Base-by-base conservation (phyloP, 352 stramenopile species). In the Phytophthora vignae region DNA sequence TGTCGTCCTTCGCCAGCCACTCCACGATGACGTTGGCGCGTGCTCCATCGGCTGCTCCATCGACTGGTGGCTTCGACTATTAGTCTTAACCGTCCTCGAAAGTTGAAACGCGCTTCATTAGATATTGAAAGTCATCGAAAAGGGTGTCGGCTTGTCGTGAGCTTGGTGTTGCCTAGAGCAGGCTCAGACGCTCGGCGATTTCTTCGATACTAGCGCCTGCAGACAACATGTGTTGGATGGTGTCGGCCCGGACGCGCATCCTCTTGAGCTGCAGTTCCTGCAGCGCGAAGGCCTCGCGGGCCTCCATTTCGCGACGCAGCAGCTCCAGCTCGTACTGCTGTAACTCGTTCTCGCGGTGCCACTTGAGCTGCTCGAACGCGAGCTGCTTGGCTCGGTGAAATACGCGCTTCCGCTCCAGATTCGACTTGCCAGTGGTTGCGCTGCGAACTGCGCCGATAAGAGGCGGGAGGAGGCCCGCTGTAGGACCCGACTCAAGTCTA, bases 341-440 rank as follows among this genome's bases (percentile, higher is more conserved):
- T 14, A 74, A 46, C 5, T 75, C 66, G 29, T 75, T 65, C 46
- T 75, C 71, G 42, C 38, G 42, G 2, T 72, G 36, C 71, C 61
- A 71, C 22, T 63, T 64, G 1, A 76, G 27, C 40, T 79, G 67
- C n/a, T 79, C 67, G 44, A 79, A 79, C 2, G 67, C 67, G 9
- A 79, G 55, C 27, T 70, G 36, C 55, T 79, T 79, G 0, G 67
- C 62, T 8, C n/a, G 36, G 19, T 76, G 58, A 29, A 65, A 71
- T 17, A 49, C 29, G 15, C 67, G 72, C 40, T 79, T 79, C 14
- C 59, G 58, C 29, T 64, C 25, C 40, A 76, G 8, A 62, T 76
- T 67, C 12, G 52, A 4, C n/a, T 60, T 54, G 17, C 8, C 38
- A 25, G 11, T 29, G 25, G 25, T 46, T 14, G 31, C 17, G 8